phyloP scores from a whole-genome alignment of 352 stramenopile species.

The Phytophthora pseudosyringae region DNA sequence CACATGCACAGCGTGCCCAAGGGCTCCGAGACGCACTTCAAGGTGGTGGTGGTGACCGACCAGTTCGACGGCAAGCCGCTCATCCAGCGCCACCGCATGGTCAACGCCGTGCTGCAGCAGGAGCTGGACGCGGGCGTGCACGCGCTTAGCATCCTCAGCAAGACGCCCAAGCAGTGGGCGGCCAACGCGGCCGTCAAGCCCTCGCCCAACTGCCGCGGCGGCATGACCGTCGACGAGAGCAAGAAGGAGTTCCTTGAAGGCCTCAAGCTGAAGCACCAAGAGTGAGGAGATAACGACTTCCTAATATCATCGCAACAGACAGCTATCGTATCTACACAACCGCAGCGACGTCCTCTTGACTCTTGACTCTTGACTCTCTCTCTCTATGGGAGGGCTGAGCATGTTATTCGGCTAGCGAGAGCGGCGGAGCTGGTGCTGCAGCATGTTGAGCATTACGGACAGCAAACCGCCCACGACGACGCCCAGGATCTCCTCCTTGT shows the following conservation, averaged over 20 bases:
- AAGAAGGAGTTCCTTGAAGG: conserved; percentile 70
- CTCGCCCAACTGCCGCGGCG: conserved; percentile 76
- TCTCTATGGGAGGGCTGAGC: too few species aligned
- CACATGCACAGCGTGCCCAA: conserved; percentile 96
- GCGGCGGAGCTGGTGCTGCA: conserved; percentile 64
- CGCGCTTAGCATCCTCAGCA: conserved; percentile 95
- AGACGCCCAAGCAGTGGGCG: conserved; percentile 94
- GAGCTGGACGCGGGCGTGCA: conserved; percentile 91
- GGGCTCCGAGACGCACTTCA: conserved; percentile 96
- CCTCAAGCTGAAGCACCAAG: conserved; percentile 31
- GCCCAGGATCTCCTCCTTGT: conserved; percentile 79
- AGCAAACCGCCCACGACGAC: conserved; percentile 73
- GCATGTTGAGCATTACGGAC: conserved; percentile 75
- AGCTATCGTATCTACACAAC: conserved; percentile 6
- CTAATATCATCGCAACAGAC: conserved; percentile 5
- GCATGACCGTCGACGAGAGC: conserved; percentile 72
- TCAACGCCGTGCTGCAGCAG: conserved; percentile 90
- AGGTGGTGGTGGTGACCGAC: conserved; percentile 93
- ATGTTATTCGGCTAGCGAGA: conserved; percentile 15
- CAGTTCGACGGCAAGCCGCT: conserved; percentile 91
- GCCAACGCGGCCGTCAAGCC: conserved; percentile 53
- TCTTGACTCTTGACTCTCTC: not conserved
- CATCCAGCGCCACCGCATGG: conserved; percentile 91
- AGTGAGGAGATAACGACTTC: conserved; percentile 12
- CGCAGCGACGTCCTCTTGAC: not conserved